Conservation (phyloP, 2,329 filamentous ascomycete species). For the Fusarium veterinarium region DNA sequence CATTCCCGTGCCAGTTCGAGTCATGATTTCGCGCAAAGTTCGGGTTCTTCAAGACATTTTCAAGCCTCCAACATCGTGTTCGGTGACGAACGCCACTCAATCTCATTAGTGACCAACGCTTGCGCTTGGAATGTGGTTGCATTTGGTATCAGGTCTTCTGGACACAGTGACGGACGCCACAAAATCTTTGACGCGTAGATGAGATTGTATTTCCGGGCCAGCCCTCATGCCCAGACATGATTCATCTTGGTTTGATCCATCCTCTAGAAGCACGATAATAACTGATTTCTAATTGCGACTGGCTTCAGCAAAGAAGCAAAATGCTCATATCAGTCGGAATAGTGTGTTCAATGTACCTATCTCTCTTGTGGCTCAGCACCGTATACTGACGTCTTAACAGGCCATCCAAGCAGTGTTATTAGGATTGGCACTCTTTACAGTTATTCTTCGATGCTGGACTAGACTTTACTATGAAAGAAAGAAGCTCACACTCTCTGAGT, state of each 20-base stretch:
- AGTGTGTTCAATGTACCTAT: not conserved
- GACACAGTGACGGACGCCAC: not conserved
- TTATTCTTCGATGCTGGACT: constrained; percentile 7
- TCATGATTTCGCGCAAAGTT: not conserved
- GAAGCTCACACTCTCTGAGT: not conserved
- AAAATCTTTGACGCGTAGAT: not conserved
- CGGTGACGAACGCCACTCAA: not conserved
- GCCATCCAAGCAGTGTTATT: not conserved
- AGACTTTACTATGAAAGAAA: not conserved
- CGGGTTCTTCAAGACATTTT: too few relatives aligned
- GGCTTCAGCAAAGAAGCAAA: not conserved
- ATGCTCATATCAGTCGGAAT: not conserved
- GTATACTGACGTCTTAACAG: not conserved
- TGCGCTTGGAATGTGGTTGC: not conserved
- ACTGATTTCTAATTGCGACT: not conserved
- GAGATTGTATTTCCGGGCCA: not conserved
- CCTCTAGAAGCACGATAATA: not conserved
- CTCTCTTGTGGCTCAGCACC: too few relatives aligned
- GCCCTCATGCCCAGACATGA: not conserved
- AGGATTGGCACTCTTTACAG: not conserved
- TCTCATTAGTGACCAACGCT: rapidly evolving
- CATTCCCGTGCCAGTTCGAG: too few relatives aligned
- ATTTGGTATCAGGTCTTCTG: not conserved
- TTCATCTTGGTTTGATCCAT: not conserved
- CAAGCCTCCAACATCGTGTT: too few relatives aligned